Evolutionary conservation across 371 early-diverging fungal species (phyloP).

Genomic region (Haplosporangium sp.): DNA sequence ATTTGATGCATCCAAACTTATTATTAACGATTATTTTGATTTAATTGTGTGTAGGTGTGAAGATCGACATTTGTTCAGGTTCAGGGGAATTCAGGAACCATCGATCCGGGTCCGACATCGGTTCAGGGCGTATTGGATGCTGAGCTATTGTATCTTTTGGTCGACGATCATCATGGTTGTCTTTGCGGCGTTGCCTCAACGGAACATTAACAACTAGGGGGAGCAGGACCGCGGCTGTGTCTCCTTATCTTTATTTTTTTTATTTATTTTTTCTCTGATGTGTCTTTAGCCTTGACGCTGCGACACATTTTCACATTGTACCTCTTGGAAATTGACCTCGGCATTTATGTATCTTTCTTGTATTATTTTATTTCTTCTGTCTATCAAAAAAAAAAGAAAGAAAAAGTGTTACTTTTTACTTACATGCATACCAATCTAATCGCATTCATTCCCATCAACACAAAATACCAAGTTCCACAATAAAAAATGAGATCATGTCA

Average conservation of each 20-base stretch:
- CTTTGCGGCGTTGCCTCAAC: conserved; percentile 52
- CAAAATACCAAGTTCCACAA: no score
- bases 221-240: no score
- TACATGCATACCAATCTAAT: no score
- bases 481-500: no score
- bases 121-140: conserved; percentile 38
- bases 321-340: no score
- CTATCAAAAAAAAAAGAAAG: no score
- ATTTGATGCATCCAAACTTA: neutral
- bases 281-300: no score
- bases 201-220: neutral
- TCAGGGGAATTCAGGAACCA: conserved; percentile 33
- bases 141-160: conserved; percentile 42
- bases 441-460: no score
- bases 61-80: conserved; percentile 41
- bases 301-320: no score
- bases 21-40: neutral
- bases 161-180: conserved; percentile 46
- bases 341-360: no score
- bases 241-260: neutral
- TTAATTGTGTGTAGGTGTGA: conserved; percentile 27
- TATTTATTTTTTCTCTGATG: neutral
- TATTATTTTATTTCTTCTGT: no score
- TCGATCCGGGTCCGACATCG: conserved; percentile 45
- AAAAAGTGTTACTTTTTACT: no score